A percentile compares a stretch with the other conserved stretches of the same genome.
Evolutionary conservation across 495 filamentous ascomycete species (phyloP).

Genomic region (Penicillium steckii): DNA sequence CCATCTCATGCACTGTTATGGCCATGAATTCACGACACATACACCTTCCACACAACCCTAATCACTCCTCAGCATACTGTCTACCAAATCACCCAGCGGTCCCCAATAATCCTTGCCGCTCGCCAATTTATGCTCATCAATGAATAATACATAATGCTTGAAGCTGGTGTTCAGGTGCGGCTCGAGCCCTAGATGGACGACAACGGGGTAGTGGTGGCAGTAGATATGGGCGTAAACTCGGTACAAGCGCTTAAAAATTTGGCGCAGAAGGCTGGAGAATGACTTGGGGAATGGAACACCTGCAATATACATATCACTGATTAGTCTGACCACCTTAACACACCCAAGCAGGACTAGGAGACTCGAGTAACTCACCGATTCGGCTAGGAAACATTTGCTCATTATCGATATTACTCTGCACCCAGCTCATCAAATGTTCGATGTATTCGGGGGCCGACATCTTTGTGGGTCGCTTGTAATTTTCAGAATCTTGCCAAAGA

Average conservation of each 20-base stretch:
- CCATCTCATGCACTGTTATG: slow-evolving; percentile 7
- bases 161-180: slow-evolving; percentile 98
- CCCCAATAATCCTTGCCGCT: slow-evolving; percentile 98
- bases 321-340: too few species aligned
- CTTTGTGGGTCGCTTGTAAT: slow-evolving; percentile 93
- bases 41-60: slow-evolving; percentile 33
- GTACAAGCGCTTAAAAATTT: slow-evolving; percentile 98
- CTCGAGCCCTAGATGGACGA: slow-evolving; percentile 91
- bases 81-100: slow-evolving; percentile 92
- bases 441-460: slow-evolving; percentile 98
- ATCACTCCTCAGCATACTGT: slow-evolving; percentile 94
- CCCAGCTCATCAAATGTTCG: slow-evolving; percentile 96
- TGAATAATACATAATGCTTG: slow-evolving; percentile 98
- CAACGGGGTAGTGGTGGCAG: slow-evolving; percentile 98
- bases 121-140: slow-evolving; percentile 85
- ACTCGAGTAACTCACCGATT: slow-evolving; percentile 59
- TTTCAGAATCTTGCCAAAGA: slow-evolving; percentile 93
- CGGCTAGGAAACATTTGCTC: slow-evolving; percentile 90
- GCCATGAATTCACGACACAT: neutral
- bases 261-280: slow-evolving; percentile 80
- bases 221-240: slow-evolving; percentile 99
- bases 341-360: too few species aligned
- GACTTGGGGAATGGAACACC: slow-evolving; percentile 94
- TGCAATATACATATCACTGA: slow-evolving; percentile 24
- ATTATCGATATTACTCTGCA: slow-evolving; percentile 92